Conservation (phyloP, 169 alveolate genomes). For the Theileria equi region DNA sequence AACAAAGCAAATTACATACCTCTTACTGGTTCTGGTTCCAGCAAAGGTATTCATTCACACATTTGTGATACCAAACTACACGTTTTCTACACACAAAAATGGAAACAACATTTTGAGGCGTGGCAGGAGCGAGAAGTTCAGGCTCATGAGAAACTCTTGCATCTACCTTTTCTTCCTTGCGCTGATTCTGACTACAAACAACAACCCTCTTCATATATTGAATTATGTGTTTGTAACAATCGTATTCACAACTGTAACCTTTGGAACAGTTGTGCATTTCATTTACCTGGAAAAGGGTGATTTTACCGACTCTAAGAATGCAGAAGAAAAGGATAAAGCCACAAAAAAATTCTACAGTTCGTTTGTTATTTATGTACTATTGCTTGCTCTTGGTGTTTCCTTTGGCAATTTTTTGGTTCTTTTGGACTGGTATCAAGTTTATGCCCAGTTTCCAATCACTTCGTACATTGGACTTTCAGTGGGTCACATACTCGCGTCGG, state of each 20-base stretch:
- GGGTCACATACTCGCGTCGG: slow-evolving; percentile 43
- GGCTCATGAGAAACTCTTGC: background rate
- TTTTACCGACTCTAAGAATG: background rate
- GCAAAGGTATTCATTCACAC: background rate
- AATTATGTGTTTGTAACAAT: background rate
- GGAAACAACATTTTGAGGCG: slow-evolving; percentile 1
- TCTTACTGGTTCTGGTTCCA: background rate
- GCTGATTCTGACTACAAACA: slow-evolving; percentile 21
- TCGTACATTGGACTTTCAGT: slow-evolving; percentile 16
- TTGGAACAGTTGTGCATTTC: slow-evolving; percentile 24
- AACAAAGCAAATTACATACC: background rate
- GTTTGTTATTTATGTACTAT: background rate
- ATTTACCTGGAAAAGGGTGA: slow-evolving; percentile 2
- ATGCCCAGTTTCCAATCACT: slow-evolving; percentile 33
- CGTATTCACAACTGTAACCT: background rate
- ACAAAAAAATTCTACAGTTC: background rate
- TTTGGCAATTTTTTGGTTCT: slow-evolving; percentile 52
- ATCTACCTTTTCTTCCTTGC: slow-evolving; percentile 8
- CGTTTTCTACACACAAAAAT: too few relatives aligned
- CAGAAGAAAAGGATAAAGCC: background rate
- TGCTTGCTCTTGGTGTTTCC: slow-evolving; percentile 22
- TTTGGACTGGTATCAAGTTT: slow-evolving; percentile 49
- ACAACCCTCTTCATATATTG: slow-evolving; percentile 1
- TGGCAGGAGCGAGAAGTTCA: background rate
- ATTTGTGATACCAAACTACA: background rate